Percentiles rank a stretch among this genome's conserved stretches.
Evolutionary conservation across 129 eudicot species (phyloP).

Genomic region (Arctium minus): DNA sequence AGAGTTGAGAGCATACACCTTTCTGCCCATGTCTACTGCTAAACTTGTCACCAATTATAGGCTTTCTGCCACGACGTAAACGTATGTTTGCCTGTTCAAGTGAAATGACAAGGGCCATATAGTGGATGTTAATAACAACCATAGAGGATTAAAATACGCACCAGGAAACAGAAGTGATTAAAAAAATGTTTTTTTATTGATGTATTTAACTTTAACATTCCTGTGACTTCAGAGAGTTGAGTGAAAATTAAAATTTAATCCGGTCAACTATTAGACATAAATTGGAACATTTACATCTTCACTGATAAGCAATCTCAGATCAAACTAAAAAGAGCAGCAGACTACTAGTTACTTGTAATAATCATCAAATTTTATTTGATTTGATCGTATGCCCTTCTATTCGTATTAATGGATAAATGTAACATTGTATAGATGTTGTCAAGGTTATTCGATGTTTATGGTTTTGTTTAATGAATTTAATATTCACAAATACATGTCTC

Average conservation of each 20-base stretch:
- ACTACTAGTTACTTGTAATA: no score
- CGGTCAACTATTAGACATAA: neutral
- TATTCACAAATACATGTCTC: no score
- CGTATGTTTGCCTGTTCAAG: conserved; percentile 78
- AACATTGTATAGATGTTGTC: no score
- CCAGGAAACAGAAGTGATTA: no score
- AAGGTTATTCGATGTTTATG: no score
- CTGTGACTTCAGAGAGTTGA: neutral
- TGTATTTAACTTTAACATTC: neutral
- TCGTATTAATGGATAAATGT: neutral
- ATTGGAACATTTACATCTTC: neutral
- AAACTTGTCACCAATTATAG: conserved; percentile 89
- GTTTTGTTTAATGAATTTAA: no score
- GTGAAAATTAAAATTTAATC: neutral
- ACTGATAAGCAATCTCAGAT: neutral
- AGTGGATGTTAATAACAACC: neutral
- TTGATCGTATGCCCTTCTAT: neutral
- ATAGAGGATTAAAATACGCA: neutral
- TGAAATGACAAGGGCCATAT: neutral
- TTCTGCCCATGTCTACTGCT: conserved; percentile 98
- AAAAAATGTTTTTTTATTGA: no score
- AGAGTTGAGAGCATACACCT: conserved; percentile 97
- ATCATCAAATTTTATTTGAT: neutral
- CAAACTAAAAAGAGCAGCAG: neutral
- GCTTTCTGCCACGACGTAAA: conserved; percentile 74